Percentiles rank a stretch among this genome's conserved stretches.
Evolutionary conservation across 1,139 yeast species (phyloP).

Genomic region (Saccharomyces hybrid): DNA sequence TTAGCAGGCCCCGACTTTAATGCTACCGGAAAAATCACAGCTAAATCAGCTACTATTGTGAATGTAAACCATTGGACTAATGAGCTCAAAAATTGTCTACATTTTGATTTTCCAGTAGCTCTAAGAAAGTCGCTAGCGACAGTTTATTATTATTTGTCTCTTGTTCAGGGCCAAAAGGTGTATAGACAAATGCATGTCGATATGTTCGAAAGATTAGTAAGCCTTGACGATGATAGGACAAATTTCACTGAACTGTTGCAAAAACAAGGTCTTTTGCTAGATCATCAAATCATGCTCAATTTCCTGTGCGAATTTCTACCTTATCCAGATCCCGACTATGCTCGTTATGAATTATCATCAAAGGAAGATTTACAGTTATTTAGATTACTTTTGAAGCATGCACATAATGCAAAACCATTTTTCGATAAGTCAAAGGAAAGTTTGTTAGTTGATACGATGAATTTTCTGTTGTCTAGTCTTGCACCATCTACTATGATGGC

Average conservation of each 20-base stretch:
- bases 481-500: slow-evolving; percentile 53
- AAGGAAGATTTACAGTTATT: slow-evolving; percentile 33
- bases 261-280: slow-evolving; percentile 35
- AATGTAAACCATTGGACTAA: slow-evolving; percentile 83
- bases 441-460: slow-evolving; percentile 32
- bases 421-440: slow-evolving; percentile 32
- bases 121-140: slow-evolving; percentile 56
- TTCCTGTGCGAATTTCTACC: slow-evolving; percentile 45
- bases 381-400: slow-evolving; percentile 33
- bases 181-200: slow-evolving; percentile 57
- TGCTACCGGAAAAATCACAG: slow-evolving; percentile 50
- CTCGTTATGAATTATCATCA: slow-evolving; percentile 29
- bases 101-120: slow-evolving; percentile 69
- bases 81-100: slow-evolving; percentile 75
- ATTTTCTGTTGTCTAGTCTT: slow-evolving; percentile 35
- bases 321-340: slow-evolving; percentile 38
- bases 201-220: slow-evolving; percentile 49
- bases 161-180: slow-evolving; percentile 68
- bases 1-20: slow-evolving; percentile 42
- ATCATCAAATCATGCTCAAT: slow-evolving; percentile 45
- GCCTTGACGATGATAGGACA: slow-evolving; percentile 31
- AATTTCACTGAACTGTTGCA: slow-evolving; percentile 41
- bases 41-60: slow-evolving; percentile 65
- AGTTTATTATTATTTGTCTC: slow-evolving; percentile 65
- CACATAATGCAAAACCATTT: slow-evolving; percentile 35